Evolutionary conservation across 2,329 filamentous ascomycete genomes (phyloP), one percentile per base, ranked within the genome.

Genomic region (Bipolaris gigantea): DNA sequence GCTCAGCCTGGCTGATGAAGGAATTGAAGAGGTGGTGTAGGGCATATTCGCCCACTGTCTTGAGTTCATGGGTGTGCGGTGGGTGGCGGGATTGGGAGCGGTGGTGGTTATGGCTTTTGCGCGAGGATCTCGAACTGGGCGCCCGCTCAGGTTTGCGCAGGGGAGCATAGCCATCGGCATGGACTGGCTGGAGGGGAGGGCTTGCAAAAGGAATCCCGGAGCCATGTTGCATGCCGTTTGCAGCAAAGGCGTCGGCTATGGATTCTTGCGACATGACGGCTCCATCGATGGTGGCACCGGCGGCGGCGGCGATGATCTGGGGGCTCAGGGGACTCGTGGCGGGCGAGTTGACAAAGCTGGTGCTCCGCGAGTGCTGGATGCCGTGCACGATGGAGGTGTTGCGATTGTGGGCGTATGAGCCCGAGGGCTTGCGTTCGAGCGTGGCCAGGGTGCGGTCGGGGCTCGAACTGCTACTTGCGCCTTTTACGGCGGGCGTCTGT

Each of bases 321-420:
- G 92, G 90, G 74, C 90, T 96, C 67, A 97, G 80, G 54, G 93
- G 93, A 73, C 89, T 96, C 25, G 88, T 77, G 39, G 80, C 88
- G 33, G 88, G 85, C 52, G 89, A 85, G 72, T 90, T 92, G 61
- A 87, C 85, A 69, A 89, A 85, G 77, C 92, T 97, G 65, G 92
- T 89, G 82, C 95, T 96, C 76, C 93, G 79, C 52, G 84, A 89
- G 76, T 99, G 94, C 74, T 96, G 92, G 63, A 96, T 87, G 68
- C 94, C 93, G 85, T 97, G 90, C 53, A 97, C 92, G 65, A 97
- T 97, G 44, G 93, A 97, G 0, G 93, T 96, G 78, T 99, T 92
- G 50, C 94, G 88, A 76, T 97, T 92, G 74, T 99, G 92, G 55
- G 90, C 90, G 80, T 97, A 88, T 15, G 81, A 82, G 55, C 76